Percentiles rank a stretch among this genome's conserved stretches.
phyloP scores from a whole-genome alignment of 106 monocot species.

The Triglochin maritima region DNA sequence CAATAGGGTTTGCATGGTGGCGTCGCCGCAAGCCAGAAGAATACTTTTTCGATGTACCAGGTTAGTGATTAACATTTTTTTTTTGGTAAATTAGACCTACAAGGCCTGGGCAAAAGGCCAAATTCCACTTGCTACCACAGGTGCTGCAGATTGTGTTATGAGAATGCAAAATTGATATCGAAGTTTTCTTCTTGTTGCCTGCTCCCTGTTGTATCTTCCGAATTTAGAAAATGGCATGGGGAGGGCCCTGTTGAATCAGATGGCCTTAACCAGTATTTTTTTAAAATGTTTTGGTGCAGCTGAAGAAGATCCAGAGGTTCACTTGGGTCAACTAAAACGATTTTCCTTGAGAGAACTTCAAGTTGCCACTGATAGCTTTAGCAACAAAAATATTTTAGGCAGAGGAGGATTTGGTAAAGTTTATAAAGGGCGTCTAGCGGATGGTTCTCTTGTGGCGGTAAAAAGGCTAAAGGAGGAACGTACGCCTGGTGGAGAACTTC shows the following conservation, averaged over 20 bases:
- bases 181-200: not conserved
- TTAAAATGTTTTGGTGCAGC: slow-evolving; percentile 19
- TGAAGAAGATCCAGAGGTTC: slow-evolving; percentile 68
- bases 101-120: too few species aligned
- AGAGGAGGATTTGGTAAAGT: slow-evolving; percentile 70
- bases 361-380: slow-evolving; percentile 64
- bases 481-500: slow-evolving; percentile 65
- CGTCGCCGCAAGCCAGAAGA: slow-evolving; percentile 49
- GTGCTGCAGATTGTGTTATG: not conserved
- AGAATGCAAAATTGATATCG: not conserved
- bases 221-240: not conserved
- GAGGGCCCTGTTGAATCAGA: not conserved
- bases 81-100: not conserved
- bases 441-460: slow-evolving; percentile 64
- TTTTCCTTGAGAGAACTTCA: slow-evolving; percentile 60
- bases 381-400: slow-evolving; percentile 56
- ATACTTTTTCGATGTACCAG: slow-evolving; percentile 51
- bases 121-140: too few species aligned
- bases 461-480: slow-evolving; percentile 68
- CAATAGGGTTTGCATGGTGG: slow-evolving; percentile 59
- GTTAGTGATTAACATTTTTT: slow-evolving; percentile 10
- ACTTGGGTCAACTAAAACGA: slow-evolving; percentile 60
- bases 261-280: not conserved
- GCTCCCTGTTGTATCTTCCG: not conserved
- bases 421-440: slow-evolving; percentile 57